Base-by-base conservation (phyloP, 1,284 basidiomycete genomes). In the Fomitopsis betulina region DNA sequence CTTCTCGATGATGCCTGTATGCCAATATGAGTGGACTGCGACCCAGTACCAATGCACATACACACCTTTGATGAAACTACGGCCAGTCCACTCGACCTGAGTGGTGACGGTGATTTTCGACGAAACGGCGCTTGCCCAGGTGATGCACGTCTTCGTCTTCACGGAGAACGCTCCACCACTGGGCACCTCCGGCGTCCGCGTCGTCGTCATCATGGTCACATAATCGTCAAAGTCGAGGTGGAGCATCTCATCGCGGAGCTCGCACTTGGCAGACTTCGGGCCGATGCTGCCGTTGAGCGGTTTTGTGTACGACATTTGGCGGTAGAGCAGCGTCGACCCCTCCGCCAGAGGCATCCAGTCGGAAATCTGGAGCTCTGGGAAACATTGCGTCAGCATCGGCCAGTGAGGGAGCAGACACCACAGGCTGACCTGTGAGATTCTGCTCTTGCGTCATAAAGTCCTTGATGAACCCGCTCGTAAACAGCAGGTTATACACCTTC, bases 231-330 rank as follows among this genome's bases (percentile, higher is more conserved):
- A 91, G 67, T 99, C 93, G 67, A 86, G 84, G 69, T 91, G 81
- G 38, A 88, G 76, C 58, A 84, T 87, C 72, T 96, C 93, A 68
- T 99, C 96, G 39, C 81, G 81, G 59, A 98, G 86, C 72, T 96
- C 87, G 75, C 97, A 99, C 70, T 95, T 96, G 10, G 96, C 96
- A 72, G 94, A 91, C 73, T 89, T 96, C 1, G 96, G 96, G 0
- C 96, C 96, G 35, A 99, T 85, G 39, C 87, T 85, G 0, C 84
- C 95, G 61, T 84, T 87, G 42, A 99, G 79, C 0, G 96, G 96
- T 72, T 97, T 98, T 75, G 98, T 96, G 75, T 98, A 99, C 21
- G 93, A 92, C 82, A 96, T 93, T 60, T 91, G 89, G 15, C 96
- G 85, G 19, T 85, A 79, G 5, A 97, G 83, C 51, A 92, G 80